A percentile compares a stretch with the other conserved stretches of the same genome.
These are phyloP conservation scores for Epichloe scottii DNA, from an alignment of 2,329 filamentous ascomycete species.

Conservation along the genomic window DNA sequence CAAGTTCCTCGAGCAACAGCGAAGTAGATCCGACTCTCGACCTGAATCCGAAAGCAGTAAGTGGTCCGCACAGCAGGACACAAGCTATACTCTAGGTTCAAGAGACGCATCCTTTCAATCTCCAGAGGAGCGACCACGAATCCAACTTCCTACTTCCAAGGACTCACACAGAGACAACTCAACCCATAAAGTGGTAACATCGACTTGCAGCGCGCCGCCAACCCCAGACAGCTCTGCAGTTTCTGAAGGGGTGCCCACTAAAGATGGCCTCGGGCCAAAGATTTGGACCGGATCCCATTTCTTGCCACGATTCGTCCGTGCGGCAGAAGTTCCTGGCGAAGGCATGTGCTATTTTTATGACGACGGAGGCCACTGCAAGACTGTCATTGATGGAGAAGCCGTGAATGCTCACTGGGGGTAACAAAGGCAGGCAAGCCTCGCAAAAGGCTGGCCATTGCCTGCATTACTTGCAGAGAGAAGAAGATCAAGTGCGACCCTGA, in stretches of 20 bases:
- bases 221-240: slow-evolving; percentile 16
- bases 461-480: slow-evolving; percentile 86
- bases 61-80: slow-evolving; percentile 29
- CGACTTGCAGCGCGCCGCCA: slow-evolving; percentile 15
- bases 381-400: slow-evolving; percentile 69
- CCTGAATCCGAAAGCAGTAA: slow-evolving; percentile 24
- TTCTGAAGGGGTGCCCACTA: slow-evolving; percentile 34
- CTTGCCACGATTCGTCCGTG: slow-evolving; percentile 50
- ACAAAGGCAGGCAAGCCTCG: slow-evolving; percentile 90
- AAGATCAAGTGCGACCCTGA: slow-evolving; percentile 96
- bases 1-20: slow-evolving; percentile 28
- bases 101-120: slow-evolving; percentile 24
- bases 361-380: slow-evolving; percentile 71
- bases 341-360: slow-evolving; percentile 79
- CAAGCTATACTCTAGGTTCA: slow-evolving; percentile 30
- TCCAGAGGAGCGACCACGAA: slow-evolving; percentile 21
- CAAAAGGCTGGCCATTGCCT: slow-evolving; percentile 85
- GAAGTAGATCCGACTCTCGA: slow-evolving; percentile 21
- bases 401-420: slow-evolving; percentile 91
- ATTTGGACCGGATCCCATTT: slow-evolving; percentile 59
- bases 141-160: slow-evolving; percentile 25
- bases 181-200: slow-evolving; percentile 15
- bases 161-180: slow-evolving; percentile 17
- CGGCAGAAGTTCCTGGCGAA: slow-evolving; percentile 60
- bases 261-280: slow-evolving; percentile 52